Percentiles rank a stretch among this genome's conserved stretches.
Evolutionary conservation across 179 eudicot species (phyloP).

Genomic region (Carnegiea gigantea): DNA sequence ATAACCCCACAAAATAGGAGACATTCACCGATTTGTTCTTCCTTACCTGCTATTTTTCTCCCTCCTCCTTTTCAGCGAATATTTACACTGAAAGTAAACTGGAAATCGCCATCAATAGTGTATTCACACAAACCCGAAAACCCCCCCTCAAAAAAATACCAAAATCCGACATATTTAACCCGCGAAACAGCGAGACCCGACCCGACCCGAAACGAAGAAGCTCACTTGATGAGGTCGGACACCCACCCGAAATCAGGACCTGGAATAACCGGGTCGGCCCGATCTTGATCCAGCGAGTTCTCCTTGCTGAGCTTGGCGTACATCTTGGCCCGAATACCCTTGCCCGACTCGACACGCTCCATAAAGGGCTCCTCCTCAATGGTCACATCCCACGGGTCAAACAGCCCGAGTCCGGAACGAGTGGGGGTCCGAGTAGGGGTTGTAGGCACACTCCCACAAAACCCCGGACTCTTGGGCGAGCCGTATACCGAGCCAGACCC

Average conservation of each 20-base stretch:
- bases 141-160: not conserved
- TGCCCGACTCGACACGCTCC: slow-evolving; percentile 90
- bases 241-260: slow-evolving; percentile 73
- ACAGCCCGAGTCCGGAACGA: slow-evolving; percentile 38
- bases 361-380: slow-evolving; percentile 57
- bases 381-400: slow-evolving; percentile 43
- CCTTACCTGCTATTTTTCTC: not conserved
- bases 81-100: slow-evolving; percentile 20
- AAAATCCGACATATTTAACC: not conserved
- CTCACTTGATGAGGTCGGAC: slow-evolving; percentile 55
- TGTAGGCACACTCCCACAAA: slow-evolving; percentile 38
- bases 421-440: slow-evolving; percentile 44
- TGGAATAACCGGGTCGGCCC: slow-evolving; percentile 31
- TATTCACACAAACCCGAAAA: not conserved
- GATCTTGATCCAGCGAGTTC: slow-evolving; percentile 52
- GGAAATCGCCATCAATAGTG: slow-evolving; percentile 19
- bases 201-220: not conserved
- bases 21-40: slow-evolving; percentile 7
- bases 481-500: slow-evolving; percentile 33
- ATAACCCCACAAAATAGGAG: slow-evolving; percentile 31
- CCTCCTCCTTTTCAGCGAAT: not conserved
- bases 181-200: no score
- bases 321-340: slow-evolving; percentile 57
- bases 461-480: slow-evolving; percentile 50
- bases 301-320: slow-evolving; percentile 70